These are phyloP conservation scores for Pseudocercospora musae DNA, from an alignment of 2,329 filamentous ascomycete genomes.

Conservation along the genomic window DNA sequence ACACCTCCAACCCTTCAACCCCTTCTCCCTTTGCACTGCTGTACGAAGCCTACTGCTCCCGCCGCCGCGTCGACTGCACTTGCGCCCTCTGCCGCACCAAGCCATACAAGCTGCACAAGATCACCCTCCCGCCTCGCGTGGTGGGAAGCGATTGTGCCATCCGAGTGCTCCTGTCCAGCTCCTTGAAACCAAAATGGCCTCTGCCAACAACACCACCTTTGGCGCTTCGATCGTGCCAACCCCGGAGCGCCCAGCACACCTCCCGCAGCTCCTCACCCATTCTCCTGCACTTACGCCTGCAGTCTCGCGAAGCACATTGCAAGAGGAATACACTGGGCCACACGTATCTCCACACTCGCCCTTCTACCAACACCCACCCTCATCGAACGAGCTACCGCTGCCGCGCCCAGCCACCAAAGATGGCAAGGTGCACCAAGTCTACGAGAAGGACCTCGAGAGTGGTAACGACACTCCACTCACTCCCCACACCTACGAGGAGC, in stretches of 20 bases:
- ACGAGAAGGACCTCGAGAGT: conserved; percentile 42
- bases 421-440: conserved; percentile 18
- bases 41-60: background rate
- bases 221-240: conserved; percentile 41
- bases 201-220: conserved; percentile 36
- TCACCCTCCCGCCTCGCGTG: background rate
- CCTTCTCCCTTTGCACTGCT: background rate
- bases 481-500: conserved; percentile 35
- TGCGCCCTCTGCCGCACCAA: background rate
- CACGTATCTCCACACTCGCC: conserved; percentile 41
- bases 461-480: conserved; percentile 31
- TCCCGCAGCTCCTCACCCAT: conserved; percentile 32
- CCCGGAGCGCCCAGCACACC: conserved; percentile 20
- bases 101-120: background rate
- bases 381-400: conserved; percentile 38
- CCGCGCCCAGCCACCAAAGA: conserved; percentile 28
- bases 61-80: too few species aligned
- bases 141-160: background rate
- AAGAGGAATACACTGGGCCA: conserved; percentile 36
- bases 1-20: background rate
- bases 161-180: background rate
- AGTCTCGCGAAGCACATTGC: conserved; percentile 32
- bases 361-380: conserved; percentile 48
- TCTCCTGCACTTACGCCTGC: conserved; percentile 36
- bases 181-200: conserved; percentile 12